phyloP scores from a whole-genome alignment of 169 alveolate genomes.

The Neospora caninum region DNA sequence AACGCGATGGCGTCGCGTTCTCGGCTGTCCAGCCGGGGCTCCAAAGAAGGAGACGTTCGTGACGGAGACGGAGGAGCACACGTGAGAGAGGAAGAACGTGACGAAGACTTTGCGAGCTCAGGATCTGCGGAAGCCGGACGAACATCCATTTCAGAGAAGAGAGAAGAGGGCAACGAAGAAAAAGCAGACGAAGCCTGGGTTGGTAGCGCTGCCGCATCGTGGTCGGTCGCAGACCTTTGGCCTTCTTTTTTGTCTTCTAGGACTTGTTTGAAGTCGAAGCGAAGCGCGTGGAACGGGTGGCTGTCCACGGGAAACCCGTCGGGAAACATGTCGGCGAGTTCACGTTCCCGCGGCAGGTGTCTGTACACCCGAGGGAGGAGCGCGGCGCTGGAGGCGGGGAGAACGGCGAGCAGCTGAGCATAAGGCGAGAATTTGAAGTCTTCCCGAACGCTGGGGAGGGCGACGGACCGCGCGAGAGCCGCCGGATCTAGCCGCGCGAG shows the following conservation, averaged over 20 bases:
- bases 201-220: background rate
- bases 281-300: conserved; percentile 58
- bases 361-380: conserved; percentile 57
- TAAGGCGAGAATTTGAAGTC: conserved; percentile 42
- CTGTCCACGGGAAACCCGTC: conserved; percentile 38
- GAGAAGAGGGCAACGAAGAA: background rate
- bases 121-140: background rate
- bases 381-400: conserved; percentile 50
- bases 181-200: background rate
- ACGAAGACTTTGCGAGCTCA: background rate
- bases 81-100: background rate
- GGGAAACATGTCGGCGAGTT: conserved; percentile 4
- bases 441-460: background rate
- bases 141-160: background rate
- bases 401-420: conserved; percentile 61
- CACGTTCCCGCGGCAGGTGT: conserved; percentile 42
- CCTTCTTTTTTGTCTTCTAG: background rate
- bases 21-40: background rate
- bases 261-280: conserved; percentile 2
- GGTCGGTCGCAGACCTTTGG: background rate
- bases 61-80: background rate
- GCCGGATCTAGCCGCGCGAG: background rate
- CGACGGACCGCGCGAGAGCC: background rate
- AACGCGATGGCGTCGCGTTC: background rate
- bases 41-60: background rate